phyloP scores from a whole-genome alignment of 208 protist genomes.

The Trypanosoma caninum region DNA sequence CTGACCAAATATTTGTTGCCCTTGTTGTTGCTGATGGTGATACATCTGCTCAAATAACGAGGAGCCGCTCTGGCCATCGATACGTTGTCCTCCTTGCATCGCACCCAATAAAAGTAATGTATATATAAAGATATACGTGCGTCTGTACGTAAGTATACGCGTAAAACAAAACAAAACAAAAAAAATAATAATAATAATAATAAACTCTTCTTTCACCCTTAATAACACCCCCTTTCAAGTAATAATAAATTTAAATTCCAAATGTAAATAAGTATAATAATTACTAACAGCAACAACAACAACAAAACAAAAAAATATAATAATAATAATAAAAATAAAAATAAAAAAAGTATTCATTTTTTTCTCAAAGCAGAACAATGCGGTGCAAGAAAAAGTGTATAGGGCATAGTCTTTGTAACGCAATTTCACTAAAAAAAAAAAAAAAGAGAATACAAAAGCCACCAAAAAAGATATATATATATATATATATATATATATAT shows the following conservation, averaged over 20 bases:
- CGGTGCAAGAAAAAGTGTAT: no score
- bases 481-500: not conserved
- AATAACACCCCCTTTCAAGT: no score
- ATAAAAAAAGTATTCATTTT: not conserved
- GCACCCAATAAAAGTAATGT: not conserved
- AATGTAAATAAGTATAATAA: no score
- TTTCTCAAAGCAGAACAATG: no score
- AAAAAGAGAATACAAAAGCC: constrained; percentile 19
- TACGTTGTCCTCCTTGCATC: constrained; percentile 25
- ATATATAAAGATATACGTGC: no score
- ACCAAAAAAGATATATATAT: constrained; percentile 13
- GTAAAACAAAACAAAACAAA: not conserved
- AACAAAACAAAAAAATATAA: no score
- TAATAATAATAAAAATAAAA: constrained; percentile 6
- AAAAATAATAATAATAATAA: constrained; percentile 1
- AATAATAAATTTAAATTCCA: no score
- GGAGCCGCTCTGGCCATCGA: constrained; percentile 22
- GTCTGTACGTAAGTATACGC: no score
- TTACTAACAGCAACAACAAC: no score
- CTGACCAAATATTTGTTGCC: no score
- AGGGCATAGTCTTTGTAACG: not conserved
- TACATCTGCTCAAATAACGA: constrained; percentile 87
- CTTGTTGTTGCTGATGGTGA: constrained; percentile 32
- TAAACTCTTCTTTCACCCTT: no score
- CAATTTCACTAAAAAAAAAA: constrained; percentile 2